Percentiles rank a stretch among this genome's conserved stretches.
phyloP scores from a whole-genome alignment of 2,329 filamentous ascomycete genomes.

The Xylariaceae sp. region DNA sequence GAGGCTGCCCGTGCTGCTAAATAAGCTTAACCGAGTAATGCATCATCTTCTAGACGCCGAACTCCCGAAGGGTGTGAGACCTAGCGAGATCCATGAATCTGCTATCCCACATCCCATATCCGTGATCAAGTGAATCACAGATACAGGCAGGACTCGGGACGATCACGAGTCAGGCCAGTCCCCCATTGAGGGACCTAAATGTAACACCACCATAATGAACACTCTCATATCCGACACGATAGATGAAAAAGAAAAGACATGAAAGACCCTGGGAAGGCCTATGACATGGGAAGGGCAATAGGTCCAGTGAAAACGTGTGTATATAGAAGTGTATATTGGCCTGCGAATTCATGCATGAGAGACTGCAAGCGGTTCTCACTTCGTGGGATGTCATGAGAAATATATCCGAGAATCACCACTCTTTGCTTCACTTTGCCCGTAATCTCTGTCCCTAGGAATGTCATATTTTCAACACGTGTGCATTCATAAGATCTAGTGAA shows the following conservation, averaged over 20 bases:
- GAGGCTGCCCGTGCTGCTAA: constrained; percentile 35
- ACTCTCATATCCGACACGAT: background rate
- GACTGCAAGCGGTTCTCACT: background rate
- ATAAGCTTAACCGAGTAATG: constrained; percentile 4
- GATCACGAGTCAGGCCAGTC: background rate
- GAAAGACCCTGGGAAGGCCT: background rate
- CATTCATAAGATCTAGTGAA: no score
- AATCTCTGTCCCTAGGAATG: no score
- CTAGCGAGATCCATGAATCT: background rate
- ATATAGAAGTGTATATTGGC: constrained; percentile 12
- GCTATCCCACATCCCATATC: background rate
- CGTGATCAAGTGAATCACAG: background rate
- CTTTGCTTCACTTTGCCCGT: background rate
- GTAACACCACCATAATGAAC: constrained; percentile 9
- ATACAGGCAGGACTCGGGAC: background rate
- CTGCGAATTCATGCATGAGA: background rate
- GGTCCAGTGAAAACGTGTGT: constrained; percentile 6
- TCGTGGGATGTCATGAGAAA: background rate
- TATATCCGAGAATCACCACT: constrained; percentile 20
- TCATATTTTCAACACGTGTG: no score
- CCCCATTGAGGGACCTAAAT: background rate
- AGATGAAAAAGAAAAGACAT: constrained; percentile 1
- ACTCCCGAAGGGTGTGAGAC: background rate
- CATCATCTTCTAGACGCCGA: background rate
- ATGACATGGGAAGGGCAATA: background rate